Conservation (phyloP, 1,284 basidiomycete species). For the Trichosporon faecale region DNA sequence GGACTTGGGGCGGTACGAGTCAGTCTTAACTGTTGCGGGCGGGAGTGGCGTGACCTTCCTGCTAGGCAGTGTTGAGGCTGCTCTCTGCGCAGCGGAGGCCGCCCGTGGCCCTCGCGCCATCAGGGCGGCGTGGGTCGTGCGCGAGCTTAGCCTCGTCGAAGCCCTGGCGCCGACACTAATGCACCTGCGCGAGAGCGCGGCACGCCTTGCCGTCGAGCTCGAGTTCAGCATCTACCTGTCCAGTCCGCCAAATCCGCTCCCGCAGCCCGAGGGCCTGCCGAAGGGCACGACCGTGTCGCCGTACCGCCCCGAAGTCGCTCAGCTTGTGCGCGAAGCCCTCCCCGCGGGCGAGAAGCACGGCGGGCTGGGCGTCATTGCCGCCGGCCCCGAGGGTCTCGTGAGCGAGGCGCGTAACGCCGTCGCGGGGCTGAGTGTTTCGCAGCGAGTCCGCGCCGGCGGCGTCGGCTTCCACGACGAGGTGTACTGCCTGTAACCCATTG, state of each 20-base stretch:
- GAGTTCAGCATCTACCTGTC: conserved; percentile 41
- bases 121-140: conserved; percentile 43
- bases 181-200: conserved; percentile 30
- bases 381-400: conserved; percentile 46
- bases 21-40: conserved; percentile 43
- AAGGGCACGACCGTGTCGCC: conserved; percentile 33
- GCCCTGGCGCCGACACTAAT: conserved; percentile 38
- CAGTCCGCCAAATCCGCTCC: conserved; percentile 35
- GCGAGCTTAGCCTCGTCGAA: conserved; percentile 41
- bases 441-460: conserved; percentile 37
- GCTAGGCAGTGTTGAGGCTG: conserved; percentile 46
- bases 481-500: conserved; percentile 33
- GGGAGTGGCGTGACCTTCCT: conserved; percentile 49
- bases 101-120: conserved; percentile 31
- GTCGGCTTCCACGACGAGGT: conserved; percentile 44
- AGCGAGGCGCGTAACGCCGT: conserved; percentile 45
- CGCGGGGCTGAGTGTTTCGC: conserved; percentile 31
- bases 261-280: conserved; percentile 26
- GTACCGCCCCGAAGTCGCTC: conserved; percentile 39
- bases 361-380: conserved; percentile 45
- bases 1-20: conserved; percentile 38
- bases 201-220: conserved; percentile 25
- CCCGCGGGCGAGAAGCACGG: conserved; percentile 23
- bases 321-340: conserved; percentile 39
- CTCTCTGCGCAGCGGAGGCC: conserved; percentile 28